Percentiles rank a stretch among this genome's conserved stretches.
Conservation (phyloP, 169 alveolate genomes). For the Plasmodium reichenowi region DNA sequence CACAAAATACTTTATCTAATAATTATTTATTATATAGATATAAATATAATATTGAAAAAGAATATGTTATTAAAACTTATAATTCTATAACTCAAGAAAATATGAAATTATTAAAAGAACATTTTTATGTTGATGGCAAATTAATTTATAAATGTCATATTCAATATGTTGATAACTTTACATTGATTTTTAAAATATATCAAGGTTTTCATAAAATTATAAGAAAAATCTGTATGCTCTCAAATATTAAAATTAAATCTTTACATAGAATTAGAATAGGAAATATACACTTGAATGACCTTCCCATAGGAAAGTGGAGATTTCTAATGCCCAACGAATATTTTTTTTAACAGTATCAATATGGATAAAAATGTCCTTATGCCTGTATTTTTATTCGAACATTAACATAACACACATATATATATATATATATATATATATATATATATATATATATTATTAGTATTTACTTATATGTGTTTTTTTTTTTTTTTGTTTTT, state of each 20-base stretch:
- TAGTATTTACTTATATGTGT: not conserved
- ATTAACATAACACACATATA: not conserved
- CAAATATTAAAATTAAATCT: conserved; percentile 73
- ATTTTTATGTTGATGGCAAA: conserved; percentile 75
- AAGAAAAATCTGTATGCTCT: conserved; percentile 58
- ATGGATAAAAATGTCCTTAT: not conserved
- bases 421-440: not conserved
- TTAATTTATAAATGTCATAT: conserved; percentile 71
- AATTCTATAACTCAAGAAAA: conserved; percentile 59
- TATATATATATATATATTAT: not conserved
- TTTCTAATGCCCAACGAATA: conserved; percentile 78
- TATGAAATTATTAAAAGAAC: conserved; percentile 37
- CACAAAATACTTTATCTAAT: conserved; percentile 68
- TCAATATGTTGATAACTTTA: conserved; percentile 55
- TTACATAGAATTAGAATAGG: conserved; percentile 76
- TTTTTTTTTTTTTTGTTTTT: not conserved
- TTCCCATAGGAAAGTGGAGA: conserved; percentile 79
- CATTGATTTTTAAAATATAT: conserved; percentile 38
- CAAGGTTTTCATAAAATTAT: conserved; percentile 77
- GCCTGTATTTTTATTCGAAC: no score
- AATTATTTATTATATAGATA: conserved; percentile 36
- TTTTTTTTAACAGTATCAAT: conserved; percentile 25
- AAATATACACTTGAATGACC: conserved; percentile 44
- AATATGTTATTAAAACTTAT: conserved; percentile 56
- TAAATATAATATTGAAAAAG: conserved; percentile 73